Percentiles rank a stretch among this genome's conserved stretches.
These are phyloP conservation scores for Saccharomyces hybrid DNA, from an alignment of 1,139 yeast genomes.

Conservation along the genomic window DNA sequence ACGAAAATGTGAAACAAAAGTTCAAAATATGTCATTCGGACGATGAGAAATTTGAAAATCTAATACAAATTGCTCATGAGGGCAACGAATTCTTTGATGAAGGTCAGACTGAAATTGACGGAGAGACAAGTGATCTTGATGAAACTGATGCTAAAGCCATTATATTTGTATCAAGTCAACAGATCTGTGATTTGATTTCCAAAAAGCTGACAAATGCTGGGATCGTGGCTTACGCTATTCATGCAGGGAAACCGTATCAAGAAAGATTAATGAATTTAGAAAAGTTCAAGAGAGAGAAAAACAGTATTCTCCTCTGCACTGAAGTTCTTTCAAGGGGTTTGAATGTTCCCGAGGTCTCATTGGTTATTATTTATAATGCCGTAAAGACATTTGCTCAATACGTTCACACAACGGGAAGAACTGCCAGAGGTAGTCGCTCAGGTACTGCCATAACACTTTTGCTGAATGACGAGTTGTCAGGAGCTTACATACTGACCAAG, in stretches of 20 bases:
- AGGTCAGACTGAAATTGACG: constrained; percentile 21
- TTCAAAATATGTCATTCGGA: constrained; percentile 52
- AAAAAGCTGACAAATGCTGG: constrained; percentile 51
- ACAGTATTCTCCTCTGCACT: constrained; percentile 67
- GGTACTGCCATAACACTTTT: constrained; percentile 78
- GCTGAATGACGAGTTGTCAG: constrained; percentile 50
- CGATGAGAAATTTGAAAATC: constrained; percentile 46
- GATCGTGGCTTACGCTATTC: constrained; percentile 59
- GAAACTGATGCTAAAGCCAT: constrained; percentile 48
- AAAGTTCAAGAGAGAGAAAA: constrained; percentile 59
- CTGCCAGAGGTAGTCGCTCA: constrained; percentile 81
- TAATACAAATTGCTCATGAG: constrained; percentile 48
- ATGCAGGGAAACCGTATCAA: constrained; percentile 87
- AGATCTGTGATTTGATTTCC: constrained; percentile 64
- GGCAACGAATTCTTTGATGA: constrained; percentile 21
- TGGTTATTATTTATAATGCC: constrained; percentile 82
- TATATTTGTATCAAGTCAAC: constrained; percentile 83
- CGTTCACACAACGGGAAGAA: constrained; percentile 92
- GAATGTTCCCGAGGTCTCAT: constrained; percentile 73
- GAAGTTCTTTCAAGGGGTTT: constrained; percentile 93
- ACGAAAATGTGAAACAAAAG: constrained; percentile 68
- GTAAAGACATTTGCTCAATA: constrained; percentile 93
- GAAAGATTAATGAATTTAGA: constrained; percentile 74
- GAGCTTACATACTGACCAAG: constrained; percentile 57
- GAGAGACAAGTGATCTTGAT: constrained; percentile 14